Evolutionary conservation across 192 early-diverging fungal species (phyloP).

Genomic region (Phycomyces nitens): DNA sequence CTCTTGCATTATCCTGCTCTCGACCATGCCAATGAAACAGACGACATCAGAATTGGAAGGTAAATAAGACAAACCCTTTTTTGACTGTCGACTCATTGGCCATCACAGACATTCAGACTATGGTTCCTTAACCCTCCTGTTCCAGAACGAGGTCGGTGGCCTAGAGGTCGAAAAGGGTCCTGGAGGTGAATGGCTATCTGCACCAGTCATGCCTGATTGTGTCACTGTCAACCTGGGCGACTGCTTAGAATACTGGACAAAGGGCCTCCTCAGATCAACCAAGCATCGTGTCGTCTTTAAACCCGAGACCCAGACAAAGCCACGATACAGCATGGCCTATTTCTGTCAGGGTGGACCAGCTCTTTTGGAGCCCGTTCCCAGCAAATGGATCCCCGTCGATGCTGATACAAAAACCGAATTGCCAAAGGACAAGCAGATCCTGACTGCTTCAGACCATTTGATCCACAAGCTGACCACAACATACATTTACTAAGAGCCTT

Average conservation of each 20-base stretch:
- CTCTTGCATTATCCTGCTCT: conserved; percentile 54
- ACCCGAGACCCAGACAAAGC: conserved; percentile 31
- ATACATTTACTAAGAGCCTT: too few relatives aligned
- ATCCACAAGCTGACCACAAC: not conserved
- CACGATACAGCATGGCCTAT: conserved; percentile 51
- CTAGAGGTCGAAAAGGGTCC: conserved; percentile 39
- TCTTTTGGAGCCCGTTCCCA: conserved; percentile 40
- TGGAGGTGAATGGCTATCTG: conserved; percentile 44
- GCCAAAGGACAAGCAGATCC: not conserved
- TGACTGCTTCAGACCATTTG: not conserved
- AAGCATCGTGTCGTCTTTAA: conserved; percentile 51
- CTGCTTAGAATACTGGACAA: conserved; percentile 55
- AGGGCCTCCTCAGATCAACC: conserved; percentile 49
- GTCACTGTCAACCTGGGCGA: conserved; percentile 57
- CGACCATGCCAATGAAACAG: conserved; percentile 27
- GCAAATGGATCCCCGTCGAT: conserved; percentile 20
- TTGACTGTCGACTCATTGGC: too few relatives aligned
- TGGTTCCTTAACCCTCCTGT: conserved; percentile 56
- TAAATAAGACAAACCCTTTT: conserved; percentile 6
- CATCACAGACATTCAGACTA: conserved; percentile 57
- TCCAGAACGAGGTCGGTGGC: conserved; percentile 54
- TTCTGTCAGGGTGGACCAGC: conserved; percentile 41
- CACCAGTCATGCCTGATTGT: conserved; percentile 45
- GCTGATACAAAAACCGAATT: not conserved
- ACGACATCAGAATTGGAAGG: conserved; percentile 47